Evolutionary conservation across 495 filamentous ascomycete genomes (phyloP).

Genomic region (Daldinia childiae): DNA sequence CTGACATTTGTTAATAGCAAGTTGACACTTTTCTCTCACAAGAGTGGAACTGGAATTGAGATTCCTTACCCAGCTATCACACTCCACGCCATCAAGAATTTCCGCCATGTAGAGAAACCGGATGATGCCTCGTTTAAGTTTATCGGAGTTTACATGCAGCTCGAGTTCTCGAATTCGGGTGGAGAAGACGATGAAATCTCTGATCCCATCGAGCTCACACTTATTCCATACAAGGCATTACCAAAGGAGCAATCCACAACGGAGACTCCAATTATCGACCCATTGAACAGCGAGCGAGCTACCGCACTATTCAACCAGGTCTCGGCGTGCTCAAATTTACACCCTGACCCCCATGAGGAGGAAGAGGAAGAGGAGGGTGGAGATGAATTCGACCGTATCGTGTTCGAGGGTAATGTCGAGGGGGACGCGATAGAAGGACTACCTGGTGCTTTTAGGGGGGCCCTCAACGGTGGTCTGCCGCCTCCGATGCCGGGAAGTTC

Average conservation of each 20-base stretch:
- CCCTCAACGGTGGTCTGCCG: slow-evolving; percentile 66
- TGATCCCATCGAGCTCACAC: slow-evolving; percentile 74
- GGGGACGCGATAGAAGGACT: slow-evolving; percentile 57
- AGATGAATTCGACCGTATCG: slow-evolving; percentile 58
- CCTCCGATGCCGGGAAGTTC: slow-evolving; percentile 84
- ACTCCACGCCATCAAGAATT: slow-evolving; percentile 84
- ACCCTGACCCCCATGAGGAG: slow-evolving; percentile 77
- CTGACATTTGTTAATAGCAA: slow-evolving; percentile 60
- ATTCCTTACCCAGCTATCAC: slow-evolving; percentile 90
- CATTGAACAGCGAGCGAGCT: slow-evolving; percentile 47
- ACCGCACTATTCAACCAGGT: slow-evolving; percentile 78
- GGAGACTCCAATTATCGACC: slow-evolving; percentile 25
- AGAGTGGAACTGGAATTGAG: slow-evolving; percentile 68
- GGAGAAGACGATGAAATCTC: slow-evolving; percentile 73
- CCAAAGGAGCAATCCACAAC: slow-evolving; percentile 19
- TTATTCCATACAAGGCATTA: slow-evolving; percentile 64
- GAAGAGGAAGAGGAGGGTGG: slow-evolving; percentile 64
- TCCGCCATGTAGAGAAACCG: slow-evolving; percentile 49
- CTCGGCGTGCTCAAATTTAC: slow-evolving; percentile 85
- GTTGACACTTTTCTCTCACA: slow-evolving; percentile 74
- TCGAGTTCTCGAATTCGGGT: slow-evolving; percentile 67
- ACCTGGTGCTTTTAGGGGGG: slow-evolving; percentile 55
- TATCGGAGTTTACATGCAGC: slow-evolving; percentile 76
- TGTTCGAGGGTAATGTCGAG: slow-evolving; percentile 65
- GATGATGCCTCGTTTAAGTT: slow-evolving; percentile 35